Evolutionary conservation across 768 basidiomycete genomes (phyloP).

Genomic region (Lactarius evosmus): DNA sequence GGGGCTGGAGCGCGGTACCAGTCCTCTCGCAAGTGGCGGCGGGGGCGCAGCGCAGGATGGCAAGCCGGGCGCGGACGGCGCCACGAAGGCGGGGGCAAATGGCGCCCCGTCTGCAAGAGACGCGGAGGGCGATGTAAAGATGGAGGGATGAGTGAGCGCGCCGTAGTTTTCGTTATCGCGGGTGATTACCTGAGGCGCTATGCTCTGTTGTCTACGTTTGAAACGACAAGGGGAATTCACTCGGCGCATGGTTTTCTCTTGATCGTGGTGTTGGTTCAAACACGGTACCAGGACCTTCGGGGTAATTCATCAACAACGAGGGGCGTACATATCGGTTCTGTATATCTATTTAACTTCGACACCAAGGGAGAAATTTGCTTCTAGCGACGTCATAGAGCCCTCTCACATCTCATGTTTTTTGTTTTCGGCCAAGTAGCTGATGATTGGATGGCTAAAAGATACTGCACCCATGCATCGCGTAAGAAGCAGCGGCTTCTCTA

Average conservation of each 20-base stretch:
- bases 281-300: neutral
- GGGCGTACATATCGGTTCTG: neutral
- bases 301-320: neutral
- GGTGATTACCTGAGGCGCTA: neutral
- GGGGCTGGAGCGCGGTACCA: constrained; percentile 29
- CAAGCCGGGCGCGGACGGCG: constrained; percentile 7
- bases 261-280: neutral
- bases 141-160: constrained; percentile 28
- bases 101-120: constrained; percentile 22
- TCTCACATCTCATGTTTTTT: neutral
- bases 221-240: neutral
- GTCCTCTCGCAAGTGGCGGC: constrained; percentile 12
- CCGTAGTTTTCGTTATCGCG: neutral
- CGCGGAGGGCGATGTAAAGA: constrained; percentile 32
- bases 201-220: neutral
- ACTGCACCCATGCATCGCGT: neutral
- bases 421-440: neutral
- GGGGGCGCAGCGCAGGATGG: constrained; percentile 22
- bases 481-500: neutral
- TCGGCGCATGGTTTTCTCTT: neutral
- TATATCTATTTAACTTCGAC: neutral
- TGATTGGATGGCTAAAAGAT: neutral
- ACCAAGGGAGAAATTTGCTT: neutral
- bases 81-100: constrained; percentile 15
- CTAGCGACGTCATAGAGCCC: neutral